Percentiles rank a stretch among this genome's conserved stretches.
Evolutionary conservation across 108 stramenopile genomes (phyloP).

Genomic region (Discostella stelligeroides): DNA sequence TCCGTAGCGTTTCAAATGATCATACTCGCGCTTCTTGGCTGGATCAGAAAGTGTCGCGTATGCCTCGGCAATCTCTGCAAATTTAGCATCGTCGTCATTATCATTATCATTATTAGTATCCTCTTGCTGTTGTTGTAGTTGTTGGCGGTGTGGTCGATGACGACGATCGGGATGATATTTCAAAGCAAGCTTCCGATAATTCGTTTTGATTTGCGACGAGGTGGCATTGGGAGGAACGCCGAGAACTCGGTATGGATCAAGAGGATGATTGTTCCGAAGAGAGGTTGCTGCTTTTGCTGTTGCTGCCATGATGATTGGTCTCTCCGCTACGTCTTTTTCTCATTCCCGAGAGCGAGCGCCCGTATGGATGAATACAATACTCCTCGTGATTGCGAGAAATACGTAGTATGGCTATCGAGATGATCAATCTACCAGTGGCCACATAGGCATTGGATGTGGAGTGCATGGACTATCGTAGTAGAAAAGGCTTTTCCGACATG

Average conservation of each 20-base stretch:
- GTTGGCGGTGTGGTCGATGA: neutral
- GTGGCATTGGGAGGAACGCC: conserved; percentile 66
- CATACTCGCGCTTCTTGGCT: conserved; percentile 53
- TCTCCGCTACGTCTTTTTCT: too few relatives aligned
- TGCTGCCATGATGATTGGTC: too few relatives aligned
- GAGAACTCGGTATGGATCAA: conserved; percentile 63
- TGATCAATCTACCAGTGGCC: too few relatives aligned
- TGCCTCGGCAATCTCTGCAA: conserved; percentile 58
- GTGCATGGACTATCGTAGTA: too few relatives aligned
- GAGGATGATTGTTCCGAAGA: neutral
- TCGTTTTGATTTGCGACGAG: conserved; percentile 51
- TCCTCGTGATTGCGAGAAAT: too few relatives aligned
- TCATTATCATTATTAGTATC: conserved; percentile 22
- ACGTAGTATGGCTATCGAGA: too few relatives aligned
- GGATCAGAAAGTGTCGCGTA: conserved; percentile 60
- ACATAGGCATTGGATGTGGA: too few relatives aligned
- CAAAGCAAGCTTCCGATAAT: conserved; percentile 59
- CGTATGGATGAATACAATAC: too few relatives aligned
- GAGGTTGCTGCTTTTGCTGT: too few relatives aligned
- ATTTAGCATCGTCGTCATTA: conserved; percentile 32
- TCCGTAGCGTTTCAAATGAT: conserved; percentile 44
- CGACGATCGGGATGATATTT: conserved; percentile 62
- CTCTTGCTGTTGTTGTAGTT: neutral
- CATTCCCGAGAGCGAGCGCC: too few relatives aligned
- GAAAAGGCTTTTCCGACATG: too few relatives aligned